phyloP scores from a whole-genome alignment of 2,329 filamentous ascomycete species.

The Ceratocystis colombiana region DNA sequence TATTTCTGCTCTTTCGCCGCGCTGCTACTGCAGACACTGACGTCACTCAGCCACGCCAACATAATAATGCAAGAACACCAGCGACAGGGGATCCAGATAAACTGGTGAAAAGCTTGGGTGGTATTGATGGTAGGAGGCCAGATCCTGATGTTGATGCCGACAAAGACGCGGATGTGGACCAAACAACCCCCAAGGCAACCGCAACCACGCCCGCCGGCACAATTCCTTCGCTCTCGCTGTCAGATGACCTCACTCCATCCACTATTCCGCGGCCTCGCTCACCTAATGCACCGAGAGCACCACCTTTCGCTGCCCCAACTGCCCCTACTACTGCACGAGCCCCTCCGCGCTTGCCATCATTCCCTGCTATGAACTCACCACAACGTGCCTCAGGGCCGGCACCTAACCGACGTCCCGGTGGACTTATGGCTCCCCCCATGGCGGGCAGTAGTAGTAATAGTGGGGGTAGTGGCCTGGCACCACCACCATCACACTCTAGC shows the following conservation, averaged over 20 bases:
- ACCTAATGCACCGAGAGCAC: neutral
- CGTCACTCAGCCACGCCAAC: neutral
- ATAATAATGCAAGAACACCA: no score
- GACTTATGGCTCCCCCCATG: conserved; percentile 23
- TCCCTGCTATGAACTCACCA: conserved; percentile 44
- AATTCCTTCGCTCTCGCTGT: conserved; percentile 42
- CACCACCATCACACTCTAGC: conserved; percentile 45
- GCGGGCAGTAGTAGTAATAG: conserved; percentile 25
- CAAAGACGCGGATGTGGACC: conserved; percentile 32
- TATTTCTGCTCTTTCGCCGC: conserved; percentile 30
- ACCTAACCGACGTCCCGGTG: conserved; percentile 31
- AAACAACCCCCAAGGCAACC: conserved; percentile 45
- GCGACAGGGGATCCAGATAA: no score
- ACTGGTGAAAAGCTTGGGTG: no score
- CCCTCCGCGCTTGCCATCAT: conserved; percentile 35
- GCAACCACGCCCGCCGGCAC: conserved; percentile 29
- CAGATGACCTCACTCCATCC: conserved; percentile 30
- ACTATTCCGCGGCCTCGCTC: conserved; percentile 19
- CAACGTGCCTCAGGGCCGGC: conserved; percentile 39
- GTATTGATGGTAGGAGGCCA: no score
- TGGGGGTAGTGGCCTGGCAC: conserved; percentile 37
- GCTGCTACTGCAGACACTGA: neutral
- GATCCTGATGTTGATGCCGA: neutral
- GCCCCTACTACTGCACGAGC: conserved; percentile 28
- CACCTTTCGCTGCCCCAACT: conserved; percentile 28